Percentiles rank a stretch among this genome's conserved stretches.
phyloP scores from a whole-genome alignment of 148 eudicot genomes.

The Rhododendron henanense region DNA sequence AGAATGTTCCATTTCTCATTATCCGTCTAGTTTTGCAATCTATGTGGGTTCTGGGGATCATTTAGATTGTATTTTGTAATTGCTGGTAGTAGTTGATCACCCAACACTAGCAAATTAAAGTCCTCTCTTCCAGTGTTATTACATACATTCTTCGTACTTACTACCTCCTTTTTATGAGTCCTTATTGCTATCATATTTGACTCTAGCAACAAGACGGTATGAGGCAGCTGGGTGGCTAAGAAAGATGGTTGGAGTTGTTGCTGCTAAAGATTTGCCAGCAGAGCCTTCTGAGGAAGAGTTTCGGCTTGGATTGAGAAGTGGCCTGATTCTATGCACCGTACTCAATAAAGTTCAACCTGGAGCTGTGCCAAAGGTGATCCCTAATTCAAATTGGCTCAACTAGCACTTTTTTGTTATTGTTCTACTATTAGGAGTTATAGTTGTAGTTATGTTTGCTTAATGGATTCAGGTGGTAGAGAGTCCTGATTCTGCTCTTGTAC shows the following conservation, averaged over 20 bases:
- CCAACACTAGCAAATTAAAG: background rate
- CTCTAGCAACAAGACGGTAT: constrained; percentile 62
- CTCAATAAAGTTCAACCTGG: constrained; percentile 92
- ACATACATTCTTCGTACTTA: background rate
- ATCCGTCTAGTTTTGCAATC: background rate
- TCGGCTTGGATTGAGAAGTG: constrained; percentile 80
- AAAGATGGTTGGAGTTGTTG: constrained; percentile 87
- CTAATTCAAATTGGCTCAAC: background rate
- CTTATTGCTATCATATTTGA: background rate
- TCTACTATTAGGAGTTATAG: background rate
- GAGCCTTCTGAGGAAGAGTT: constrained; percentile 94
- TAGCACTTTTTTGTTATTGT: background rate
- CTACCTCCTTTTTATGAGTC: background rate
- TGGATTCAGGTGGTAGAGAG: constrained; percentile 73
- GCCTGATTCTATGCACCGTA: constrained; percentile 78
- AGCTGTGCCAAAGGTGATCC: constrained; percentile 71
- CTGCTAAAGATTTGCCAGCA: constrained; percentile 79
- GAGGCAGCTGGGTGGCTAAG: constrained; percentile 92
- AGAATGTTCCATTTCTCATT: background rate
- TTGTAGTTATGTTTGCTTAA: background rate
- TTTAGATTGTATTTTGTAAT: background rate
- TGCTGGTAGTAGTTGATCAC: background rate
- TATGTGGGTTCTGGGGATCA: background rate
- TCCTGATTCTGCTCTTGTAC: constrained; percentile 65
- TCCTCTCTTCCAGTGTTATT: background rate